Base-by-base conservation (phyloP, 2,329 filamentous ascomycete genomes). In the Penicillium aurantiogriseum region DNA sequence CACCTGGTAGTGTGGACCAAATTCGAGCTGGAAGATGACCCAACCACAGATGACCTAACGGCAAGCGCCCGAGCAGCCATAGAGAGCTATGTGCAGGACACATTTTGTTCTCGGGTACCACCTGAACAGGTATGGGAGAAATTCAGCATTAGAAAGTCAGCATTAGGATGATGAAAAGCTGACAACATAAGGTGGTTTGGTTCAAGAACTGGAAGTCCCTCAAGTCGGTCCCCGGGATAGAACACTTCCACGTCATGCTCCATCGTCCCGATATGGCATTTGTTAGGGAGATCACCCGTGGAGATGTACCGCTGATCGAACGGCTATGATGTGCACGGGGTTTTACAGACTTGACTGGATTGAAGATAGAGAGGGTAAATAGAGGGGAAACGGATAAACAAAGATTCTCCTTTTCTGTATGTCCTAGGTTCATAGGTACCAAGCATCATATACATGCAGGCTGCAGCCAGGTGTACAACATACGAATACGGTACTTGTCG, bases 221-320 rank as follows among this genome's bases (percentile, higher is more conserved):
- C 64, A 96, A 96, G 78, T 94, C 89, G 25, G 85, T 97, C 29
- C 85, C 91, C 66, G 86, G 89, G 0, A 85, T 97, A 11, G 92
- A 97, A 79, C 93, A 97, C 73, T 94, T 97, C 70, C 93, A 97
- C 74, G 88, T 97, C 69, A 92, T 97, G 91, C 79, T 97, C 53
- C 89, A 88, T 72, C 81, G 90, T 65, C 88, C 92, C 1, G 87
- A 93, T 66, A 79, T 80, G 39, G 81, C 79, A 4, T 91, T 95
- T 64, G 75, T 96, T 45, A 77, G 79, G 51, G 77, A 85, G 54
- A 81, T 96, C 60, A 96, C 91, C 6, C 78, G 85, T 38, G 88
- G 87, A 13, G 91, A 96, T 76, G 79, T 88, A 44, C 86, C 90
- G 2, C 79, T 89, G 69, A 81, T 81, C 62, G 77, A 79, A 57